A percentile compares a stretch with the other conserved stretches of the same genome.
Conservation (phyloP, 1,139 yeast species). For the Oligophagozyma castellii region DNA sequence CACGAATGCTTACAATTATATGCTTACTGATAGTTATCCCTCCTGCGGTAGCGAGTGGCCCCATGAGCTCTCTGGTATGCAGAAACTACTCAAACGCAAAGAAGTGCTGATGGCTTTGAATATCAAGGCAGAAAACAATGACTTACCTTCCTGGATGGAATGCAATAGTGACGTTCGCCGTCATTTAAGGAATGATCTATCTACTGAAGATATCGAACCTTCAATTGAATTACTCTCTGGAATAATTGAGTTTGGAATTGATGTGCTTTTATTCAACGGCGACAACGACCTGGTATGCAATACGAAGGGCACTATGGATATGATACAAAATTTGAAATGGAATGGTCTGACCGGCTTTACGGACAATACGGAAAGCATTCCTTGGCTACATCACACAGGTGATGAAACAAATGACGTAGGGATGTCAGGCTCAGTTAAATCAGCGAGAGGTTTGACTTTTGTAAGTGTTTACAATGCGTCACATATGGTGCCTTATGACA, state of each 20-base stretch:
- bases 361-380: conserved; percentile 25
- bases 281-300: conserved; percentile 85
- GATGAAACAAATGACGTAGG: not conserved
- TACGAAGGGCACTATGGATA: conserved; percentile 55
- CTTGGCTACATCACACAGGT: conserved; percentile 36
- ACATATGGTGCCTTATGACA: conserved; percentile 92
- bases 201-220: conserved; percentile 42
- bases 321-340: conserved; percentile 55
- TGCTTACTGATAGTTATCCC: conserved; percentile 60
- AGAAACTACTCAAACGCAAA: conserved; percentile 39
- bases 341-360: conserved; percentile 49
- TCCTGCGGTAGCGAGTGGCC: conserved; percentile 97
- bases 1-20: conserved; percentile 69
- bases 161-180: conserved; percentile 50
- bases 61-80: conserved; percentile 43
- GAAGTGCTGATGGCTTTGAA: conserved; percentile 18
- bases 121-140: conserved; percentile 5
- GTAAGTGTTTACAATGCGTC: conserved; percentile 63
- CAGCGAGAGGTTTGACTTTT: conserved; percentile 64
- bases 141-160: conserved; percentile 48
- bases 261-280: conserved; percentile 71
- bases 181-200: too few species aligned
- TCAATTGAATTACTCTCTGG: conserved; percentile 53
- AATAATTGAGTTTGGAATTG: conserved; percentile 40
- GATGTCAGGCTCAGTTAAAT: conserved; percentile 37